Conservation (phyloP, 2,329 filamentous ascomycete species). For the Pseudogymnoascus sp. region DNA sequence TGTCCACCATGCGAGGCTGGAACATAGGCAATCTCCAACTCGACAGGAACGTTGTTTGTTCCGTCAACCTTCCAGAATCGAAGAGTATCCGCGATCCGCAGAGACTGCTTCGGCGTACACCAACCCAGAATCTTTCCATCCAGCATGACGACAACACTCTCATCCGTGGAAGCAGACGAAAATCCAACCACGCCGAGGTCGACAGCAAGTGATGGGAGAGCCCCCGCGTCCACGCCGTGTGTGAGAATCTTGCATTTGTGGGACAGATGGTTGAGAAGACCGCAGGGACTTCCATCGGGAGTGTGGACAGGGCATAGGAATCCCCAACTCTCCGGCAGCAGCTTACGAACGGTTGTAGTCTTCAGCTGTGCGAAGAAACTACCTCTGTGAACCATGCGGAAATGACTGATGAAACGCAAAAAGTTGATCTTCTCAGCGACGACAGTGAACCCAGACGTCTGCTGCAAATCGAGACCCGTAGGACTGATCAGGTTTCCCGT, state of each 20-base stretch:
- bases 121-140: conserved; percentile 87
- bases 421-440: conserved; percentile 99
- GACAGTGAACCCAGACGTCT: conserved; percentile 90
- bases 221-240: conserved; percentile 63
- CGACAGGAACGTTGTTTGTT: conserved; percentile 67
- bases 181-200: conserved; percentile 73
- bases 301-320: conserved; percentile 97
- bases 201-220: conserved; percentile 65
- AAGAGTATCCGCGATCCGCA: conserved; percentile 75
- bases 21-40: conserved; percentile 88
- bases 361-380: conserved; percentile 98
- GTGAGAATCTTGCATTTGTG: conserved; percentile 93
- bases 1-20: conserved; percentile 86
- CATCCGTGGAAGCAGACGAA: conserved; percentile 71
- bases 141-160: conserved; percentile 83
- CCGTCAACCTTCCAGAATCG: conserved; percentile 95
- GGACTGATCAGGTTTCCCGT: conserved; percentile 90
- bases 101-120: conserved; percentile 78
- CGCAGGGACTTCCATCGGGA: conserved; percentile 91
- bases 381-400: conserved; percentile 98
- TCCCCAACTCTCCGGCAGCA: conserved; percentile 95
- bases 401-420: conserved; percentile 95
- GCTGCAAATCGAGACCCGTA: conserved; percentile 88
- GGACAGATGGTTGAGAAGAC: conserved; percentile 87
- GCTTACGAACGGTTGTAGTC: conserved; percentile 91